phyloP scores from a whole-genome alignment of 257 asterid genomes.

The Marsdenia floribunda region DNA sequence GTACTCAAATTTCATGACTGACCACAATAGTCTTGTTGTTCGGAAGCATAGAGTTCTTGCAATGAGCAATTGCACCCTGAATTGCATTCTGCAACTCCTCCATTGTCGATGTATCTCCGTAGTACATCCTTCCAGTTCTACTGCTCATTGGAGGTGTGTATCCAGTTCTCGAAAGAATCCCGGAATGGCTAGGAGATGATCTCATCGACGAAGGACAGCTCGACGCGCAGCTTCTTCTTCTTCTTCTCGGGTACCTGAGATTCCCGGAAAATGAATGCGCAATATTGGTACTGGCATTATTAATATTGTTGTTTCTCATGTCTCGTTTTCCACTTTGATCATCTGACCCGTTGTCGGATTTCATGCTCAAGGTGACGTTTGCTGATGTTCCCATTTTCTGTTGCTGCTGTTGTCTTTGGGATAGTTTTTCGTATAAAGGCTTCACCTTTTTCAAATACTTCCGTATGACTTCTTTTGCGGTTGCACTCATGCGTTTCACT shows the following conservation, averaged over 20 bases:
- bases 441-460: conserved; percentile 66
- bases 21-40: conserved; percentile 29
- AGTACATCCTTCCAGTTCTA: conserved; percentile 6
- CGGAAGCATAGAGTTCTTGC: conserved; percentile 72
- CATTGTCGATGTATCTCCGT: conserved; percentile 59
- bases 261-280: conserved; percentile 67
- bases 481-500: conserved; percentile 48
- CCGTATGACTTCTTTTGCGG: conserved; percentile 56
- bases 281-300: conserved; percentile 7
- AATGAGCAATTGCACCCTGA: conserved; percentile 86
- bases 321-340: not conserved
- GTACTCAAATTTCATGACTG: conserved; percentile 35
- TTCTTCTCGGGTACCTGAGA: conserved; percentile 45
- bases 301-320: not conserved
- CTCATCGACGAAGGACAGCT: conserved; percentile 90
- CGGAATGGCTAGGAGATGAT: conserved; percentile 75
- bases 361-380: too few relatives aligned
- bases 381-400: conserved; percentile 11
- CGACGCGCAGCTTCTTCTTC: conserved; percentile 38
- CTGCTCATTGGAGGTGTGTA: conserved; percentile 28
- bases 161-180: conserved; percentile 33
- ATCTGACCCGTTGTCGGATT: not conserved
- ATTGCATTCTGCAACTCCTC: conserved; percentile 86
- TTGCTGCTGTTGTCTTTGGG: conserved; percentile 43
- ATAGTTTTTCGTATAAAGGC: conserved; percentile 63